phyloP scores from a whole-genome alignment of 1,284 basidiomycete genomes.

The Tylopilus orsonianus region DNA sequence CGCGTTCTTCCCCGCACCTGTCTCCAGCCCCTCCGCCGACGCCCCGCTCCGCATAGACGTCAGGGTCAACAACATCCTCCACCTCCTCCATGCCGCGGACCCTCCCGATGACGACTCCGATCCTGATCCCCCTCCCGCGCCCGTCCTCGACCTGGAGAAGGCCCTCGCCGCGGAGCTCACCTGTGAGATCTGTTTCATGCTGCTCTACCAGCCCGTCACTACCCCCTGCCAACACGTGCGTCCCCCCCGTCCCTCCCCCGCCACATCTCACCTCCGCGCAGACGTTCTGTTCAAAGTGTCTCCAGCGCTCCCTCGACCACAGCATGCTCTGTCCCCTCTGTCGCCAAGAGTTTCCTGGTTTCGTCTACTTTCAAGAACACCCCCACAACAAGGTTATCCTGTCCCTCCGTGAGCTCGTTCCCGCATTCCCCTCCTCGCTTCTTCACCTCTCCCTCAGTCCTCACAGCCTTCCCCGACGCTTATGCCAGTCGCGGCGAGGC shows the following conservation, averaged over 20 bases:
- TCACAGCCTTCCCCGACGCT: conserved; percentile 59
- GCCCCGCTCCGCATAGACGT: conserved; percentile 47
- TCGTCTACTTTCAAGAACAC: conserved; percentile 80
- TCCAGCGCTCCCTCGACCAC: conserved; percentile 89
- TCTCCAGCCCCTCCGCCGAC: conserved; percentile 14
- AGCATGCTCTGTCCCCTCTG: conserved; percentile 83
- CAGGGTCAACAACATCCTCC: conserved; percentile 41
- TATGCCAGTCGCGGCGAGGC: conserved; percentile 56
- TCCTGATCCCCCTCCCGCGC: conserved; percentile 20
- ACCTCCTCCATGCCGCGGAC: background rate
- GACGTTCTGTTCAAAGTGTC: conserved; percentile 90
- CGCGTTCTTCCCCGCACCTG: conserved; percentile 32
- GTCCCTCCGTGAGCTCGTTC: conserved; percentile 57
- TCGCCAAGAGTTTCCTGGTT: conserved; percentile 72
- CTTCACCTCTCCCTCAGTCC: conserved; percentile 45
- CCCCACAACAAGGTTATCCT: conserved; percentile 67
- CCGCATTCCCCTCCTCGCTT: conserved; percentile 1
- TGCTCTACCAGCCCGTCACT: conserved; percentile 85
- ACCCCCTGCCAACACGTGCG: conserved; percentile 92
- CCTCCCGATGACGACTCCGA: conserved; percentile 32
- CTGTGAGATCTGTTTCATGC: conserved; percentile 88
- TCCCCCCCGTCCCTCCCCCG: conserved; percentile 17
- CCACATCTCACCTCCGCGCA: conserved; percentile 34
- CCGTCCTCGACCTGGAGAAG: conserved; percentile 55
- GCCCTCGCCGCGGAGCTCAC: conserved; percentile 74